phyloP scores from a whole-genome alignment of 306 rosid species.

The Pterocarpus santalinus region DNA sequence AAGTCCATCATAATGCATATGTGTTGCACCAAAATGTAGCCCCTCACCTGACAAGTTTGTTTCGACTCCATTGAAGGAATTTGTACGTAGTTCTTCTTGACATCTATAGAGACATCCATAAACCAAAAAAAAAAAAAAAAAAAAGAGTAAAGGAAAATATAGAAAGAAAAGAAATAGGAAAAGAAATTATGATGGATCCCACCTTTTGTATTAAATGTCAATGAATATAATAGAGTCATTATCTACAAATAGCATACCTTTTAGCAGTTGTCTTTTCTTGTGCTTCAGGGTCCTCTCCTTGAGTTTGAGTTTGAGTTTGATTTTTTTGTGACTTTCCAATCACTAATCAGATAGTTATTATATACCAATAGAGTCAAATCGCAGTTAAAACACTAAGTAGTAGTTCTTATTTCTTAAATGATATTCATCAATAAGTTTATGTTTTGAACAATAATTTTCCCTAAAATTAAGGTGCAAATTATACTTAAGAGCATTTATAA shows the following conservation, averaged over 20 bases:
- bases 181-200: too few species aligned
- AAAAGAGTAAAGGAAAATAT: too few species aligned
- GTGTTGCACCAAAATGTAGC: neutral
- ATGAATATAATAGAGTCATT: too few species aligned
- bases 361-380: neutral
- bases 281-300: constrained; percentile 19
- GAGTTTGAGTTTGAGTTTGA: neutral
- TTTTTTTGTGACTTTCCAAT: neutral
- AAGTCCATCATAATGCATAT: constrained; percentile 2
- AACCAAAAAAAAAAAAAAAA: too few species aligned
- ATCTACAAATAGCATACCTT: too few species aligned
- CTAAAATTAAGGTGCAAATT: neutral
- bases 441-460: neutral
- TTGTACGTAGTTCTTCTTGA: too few species aligned
- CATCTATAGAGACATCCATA: too few species aligned
- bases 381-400: neutral
- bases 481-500: too few species aligned
- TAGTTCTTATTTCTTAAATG: too few species aligned
- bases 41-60: constrained; percentile 29
- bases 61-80: neutral
- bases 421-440: too few species aligned
- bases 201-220: too few species aligned
- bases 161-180: too few species aligned
- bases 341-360: neutral
- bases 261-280: neutral